A percentile compares a stretch with the other conserved stretches of the same genome.
phyloP scores from a whole-genome alignment of 148 eudicot species.

The Chenopodium berlandieri region DNA sequence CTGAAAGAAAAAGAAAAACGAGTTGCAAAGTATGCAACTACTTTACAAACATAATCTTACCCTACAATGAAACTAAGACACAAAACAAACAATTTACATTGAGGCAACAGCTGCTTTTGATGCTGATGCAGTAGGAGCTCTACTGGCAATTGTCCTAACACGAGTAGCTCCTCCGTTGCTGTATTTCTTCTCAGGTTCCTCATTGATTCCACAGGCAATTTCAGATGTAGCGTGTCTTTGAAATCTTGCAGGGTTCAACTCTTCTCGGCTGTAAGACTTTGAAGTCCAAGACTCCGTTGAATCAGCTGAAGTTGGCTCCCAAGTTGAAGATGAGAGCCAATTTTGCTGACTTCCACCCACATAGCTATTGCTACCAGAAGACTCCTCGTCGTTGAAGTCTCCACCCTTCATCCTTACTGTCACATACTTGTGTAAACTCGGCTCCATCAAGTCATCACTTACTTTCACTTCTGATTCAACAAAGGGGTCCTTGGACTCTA shows the following conservation, averaged over 20 bases:
- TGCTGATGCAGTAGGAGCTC: slow-evolving; percentile 24
- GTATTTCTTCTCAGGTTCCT: slow-evolving; percentile 24
- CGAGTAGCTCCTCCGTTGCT: slow-evolving; percentile 32
- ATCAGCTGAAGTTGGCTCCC: slow-evolving; percentile 90
- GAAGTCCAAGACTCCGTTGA: slow-evolving; percentile 73
- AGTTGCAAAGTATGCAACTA: slow-evolving; percentile 35
- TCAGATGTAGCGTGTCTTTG: slow-evolving; percentile 43
- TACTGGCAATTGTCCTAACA: slow-evolving; percentile 33
- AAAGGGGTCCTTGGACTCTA: slow-evolving; percentile 45
- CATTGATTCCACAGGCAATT: slow-evolving; percentile 16
- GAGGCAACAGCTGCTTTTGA: slow-evolving; percentile 23
- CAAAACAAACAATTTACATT: slow-evolving; percentile 12
- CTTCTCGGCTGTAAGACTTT: slow-evolving; percentile 39
- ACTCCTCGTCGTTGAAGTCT: slow-evolving; percentile 67
- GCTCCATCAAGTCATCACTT: slow-evolving; percentile 57
- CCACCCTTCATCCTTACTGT: slow-evolving; percentile 63
- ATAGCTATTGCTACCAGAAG: slow-evolving; percentile 84
- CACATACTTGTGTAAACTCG: slow-evolving; percentile 83
- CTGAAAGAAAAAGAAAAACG: slow-evolving; percentile 1
- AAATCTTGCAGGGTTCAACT: slow-evolving; percentile 33
- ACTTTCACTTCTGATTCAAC: slow-evolving; percentile 65
- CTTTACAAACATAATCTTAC: slow-evolving; percentile 10
- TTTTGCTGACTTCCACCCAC: slow-evolving; percentile 40
- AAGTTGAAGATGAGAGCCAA: slow-evolving; percentile 55
- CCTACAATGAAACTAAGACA: not conserved